Evolutionary conservation across 768 basidiomycete genomes (phyloP).

Genomic region (Boletales sp.): DNA sequence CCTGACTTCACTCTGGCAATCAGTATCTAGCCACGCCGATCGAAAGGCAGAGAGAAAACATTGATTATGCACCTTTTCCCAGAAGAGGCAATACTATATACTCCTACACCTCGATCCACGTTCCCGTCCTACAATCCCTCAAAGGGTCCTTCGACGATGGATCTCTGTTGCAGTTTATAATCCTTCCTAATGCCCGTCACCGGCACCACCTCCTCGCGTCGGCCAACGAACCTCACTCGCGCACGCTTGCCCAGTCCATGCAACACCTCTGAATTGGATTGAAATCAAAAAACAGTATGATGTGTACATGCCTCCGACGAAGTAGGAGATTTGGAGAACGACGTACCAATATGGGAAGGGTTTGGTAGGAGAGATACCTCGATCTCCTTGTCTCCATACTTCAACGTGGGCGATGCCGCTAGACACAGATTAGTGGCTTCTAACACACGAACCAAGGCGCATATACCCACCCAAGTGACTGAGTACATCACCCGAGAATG

Average conservation of each 20-base stretch:
- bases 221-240: constrained; percentile 55
- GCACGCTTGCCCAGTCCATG: constrained; percentile 31
- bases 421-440: not conserved
- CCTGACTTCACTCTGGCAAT: too few relatives aligned
- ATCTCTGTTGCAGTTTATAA: constrained; percentile 63
- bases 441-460: not conserved
- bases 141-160: constrained; percentile 58
- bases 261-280: constrained; percentile 57
- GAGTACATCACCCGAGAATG: constrained; percentile 79
- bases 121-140: constrained; percentile 32
- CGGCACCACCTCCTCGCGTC: constrained; percentile 69
- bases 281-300: not conserved
- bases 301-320: not conserved
- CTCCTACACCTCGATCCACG: not conserved
- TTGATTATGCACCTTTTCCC: not conserved
- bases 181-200: constrained; percentile 72
- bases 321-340: not conserved
- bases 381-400: constrained; percentile 48
- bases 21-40: too few relatives aligned
- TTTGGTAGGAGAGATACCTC: constrained; percentile 80
- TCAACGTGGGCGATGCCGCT: constrained; percentile 65
- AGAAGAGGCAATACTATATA: not conserved
- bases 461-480: constrained; percentile 66
- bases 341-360: constrained; percentile 67
- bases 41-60: not conserved